A percentile compares a stretch with the other conserved stretches of the same genome.
These are phyloP conservation scores for Brettanomyces sp. DNA, from an alignment of 805 yeast species.

Conservation along the genomic window DNA sequence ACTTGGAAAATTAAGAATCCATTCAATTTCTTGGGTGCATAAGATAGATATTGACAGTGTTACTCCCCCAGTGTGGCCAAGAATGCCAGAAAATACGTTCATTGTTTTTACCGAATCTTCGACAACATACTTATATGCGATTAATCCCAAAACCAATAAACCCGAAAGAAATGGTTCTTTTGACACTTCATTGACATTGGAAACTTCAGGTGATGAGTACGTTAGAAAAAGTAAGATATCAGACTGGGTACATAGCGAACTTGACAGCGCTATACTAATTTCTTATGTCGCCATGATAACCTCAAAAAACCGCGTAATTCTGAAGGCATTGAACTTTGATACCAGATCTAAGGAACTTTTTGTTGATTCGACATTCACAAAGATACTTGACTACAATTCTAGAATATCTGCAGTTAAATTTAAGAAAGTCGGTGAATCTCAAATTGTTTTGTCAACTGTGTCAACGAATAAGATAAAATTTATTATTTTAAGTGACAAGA, in stretches of 20 bases:
- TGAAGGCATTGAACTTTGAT: conserved; percentile 1
- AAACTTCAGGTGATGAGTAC: conserved; percentile 6
- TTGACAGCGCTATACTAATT: background rate
- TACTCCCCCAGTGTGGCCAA: conserved; percentile 7
- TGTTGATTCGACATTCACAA: conserved; percentile 1
- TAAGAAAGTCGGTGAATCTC: background rate
- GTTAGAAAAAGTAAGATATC: conserved; percentile 5
- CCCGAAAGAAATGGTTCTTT: conserved; percentile 2
- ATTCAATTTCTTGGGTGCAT: conserved; percentile 7
- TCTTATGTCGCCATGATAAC: conserved; percentile 7
- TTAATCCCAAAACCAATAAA: background rate
- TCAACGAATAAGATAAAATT: background rate
- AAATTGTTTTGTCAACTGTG: background rate
- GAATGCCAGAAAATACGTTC: conserved; percentile 5
- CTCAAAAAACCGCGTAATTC: conserved; percentile 4
- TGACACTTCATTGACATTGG: conserved; percentile 1
- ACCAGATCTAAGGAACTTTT: background rate
- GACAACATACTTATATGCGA: conserved; percentile 5
- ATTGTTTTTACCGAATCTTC: conserved; percentile 8
- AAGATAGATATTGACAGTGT: conserved; percentile 3
- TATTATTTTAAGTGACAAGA: background rate
- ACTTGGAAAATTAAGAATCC: conserved; percentile 7
- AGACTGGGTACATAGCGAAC: conserved; percentile 6
- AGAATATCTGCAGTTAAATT: conserved; percentile 1
- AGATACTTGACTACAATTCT: background rate